Base-by-base conservation (phyloP, 257 asterid species). In the Nicotiana tomentosiformis region DNA sequence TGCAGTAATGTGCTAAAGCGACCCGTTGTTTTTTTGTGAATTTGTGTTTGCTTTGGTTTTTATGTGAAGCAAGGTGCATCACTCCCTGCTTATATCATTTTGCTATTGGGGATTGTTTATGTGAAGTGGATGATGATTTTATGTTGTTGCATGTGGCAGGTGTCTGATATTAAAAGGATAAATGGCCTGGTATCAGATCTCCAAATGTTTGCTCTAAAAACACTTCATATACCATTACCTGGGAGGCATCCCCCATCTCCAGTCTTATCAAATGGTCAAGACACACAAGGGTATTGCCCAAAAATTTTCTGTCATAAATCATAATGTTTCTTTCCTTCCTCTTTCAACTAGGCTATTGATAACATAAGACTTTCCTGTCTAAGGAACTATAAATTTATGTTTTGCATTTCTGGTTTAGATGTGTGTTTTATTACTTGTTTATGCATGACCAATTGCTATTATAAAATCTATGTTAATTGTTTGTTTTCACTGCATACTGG, bases 231-330 rank as follows among this genome's bases (percentile, higher is more conserved):
- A 84, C 99, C 99, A 0, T 84, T 88, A 84, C 99, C 97, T 0
- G 98, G 99, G 83, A 88, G 97, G 88, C 97, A 94, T 87, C 97
- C 93, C 9, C 98, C 97, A 51, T 93, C 98, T 9, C 91, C 97
- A n/a, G 37, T 64, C 87, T 55, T 88, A 83, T 64, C 93, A 69
- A 92, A 88, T 82, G 93, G 89, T 67, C 85, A 82, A 18, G 84
- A 85, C 69, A 82, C 86, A 30, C 84, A 86, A 20, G 77, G 94
- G 95, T 91, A 91, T 79, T 64, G 32, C 77, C 39, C 20, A 12
- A 4, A n/a, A 20, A 62, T 46, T 14, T 64, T 69, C 17, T 9
- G 46, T 74, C 58, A 29, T 17, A 7, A 32, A 62, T 62, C 53
- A 46, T 57, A 5, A 12, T n/a, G 32, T 2, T 60, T 60, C 18